Percentiles rank a stretch among this genome's conserved stretches.
Conservation (phyloP, 2,329 filamentous ascomycete genomes). For the Lecanicillium sp. region DNA sequence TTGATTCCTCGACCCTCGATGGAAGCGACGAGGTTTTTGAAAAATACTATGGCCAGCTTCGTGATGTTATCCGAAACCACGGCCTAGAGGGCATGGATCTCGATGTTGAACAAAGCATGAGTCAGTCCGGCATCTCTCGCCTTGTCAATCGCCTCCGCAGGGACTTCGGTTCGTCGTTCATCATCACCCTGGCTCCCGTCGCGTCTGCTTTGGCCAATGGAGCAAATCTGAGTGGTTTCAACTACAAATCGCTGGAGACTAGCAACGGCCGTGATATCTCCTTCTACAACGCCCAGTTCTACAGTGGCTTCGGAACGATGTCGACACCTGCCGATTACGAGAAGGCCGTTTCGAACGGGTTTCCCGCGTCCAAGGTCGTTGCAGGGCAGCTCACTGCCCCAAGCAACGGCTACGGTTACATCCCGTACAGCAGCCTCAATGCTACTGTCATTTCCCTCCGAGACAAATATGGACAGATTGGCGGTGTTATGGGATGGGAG, state of each 20-base stretch:
- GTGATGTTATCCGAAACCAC: slow-evolving; percentile 54
- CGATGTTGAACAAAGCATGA: slow-evolving; percentile 70
- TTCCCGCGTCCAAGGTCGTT: slow-evolving; percentile 64
- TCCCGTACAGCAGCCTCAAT: slow-evolving; percentile 39
- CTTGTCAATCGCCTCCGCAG: slow-evolving; percentile 59
- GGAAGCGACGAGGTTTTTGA: slow-evolving; percentile 58
- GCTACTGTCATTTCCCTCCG: slow-evolving; percentile 34
- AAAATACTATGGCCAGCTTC: slow-evolving; percentile 63
- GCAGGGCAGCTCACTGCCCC: slow-evolving; percentile 73
- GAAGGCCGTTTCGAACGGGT: slow-evolving; percentile 52
- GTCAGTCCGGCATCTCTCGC: slow-evolving; percentile 56
- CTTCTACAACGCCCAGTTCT: slow-evolving; percentile 87
- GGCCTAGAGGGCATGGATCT: slow-evolving; percentile 64
- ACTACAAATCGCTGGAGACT: slow-evolving; percentile 64
- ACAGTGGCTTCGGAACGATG: slow-evolving; percentile 71
- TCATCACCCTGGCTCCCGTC: slow-evolving; percentile 74
- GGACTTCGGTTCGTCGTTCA: slow-evolving; percentile 62
- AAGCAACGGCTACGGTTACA: slow-evolving; percentile 52
- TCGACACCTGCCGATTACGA: slow-evolving; percentile 36
- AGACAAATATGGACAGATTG: slow-evolving; percentile 57
- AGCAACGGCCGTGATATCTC: slow-evolving; percentile 56
- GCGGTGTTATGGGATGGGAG: slow-evolving; percentile 88
- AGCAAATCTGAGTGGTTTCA: slow-evolving; percentile 68
- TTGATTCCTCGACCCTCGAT: slow-evolving; percentile 45
- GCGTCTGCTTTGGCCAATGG: slow-evolving; percentile 57